Evolutionary conservation across 495 filamentous ascomycete species (phyloP), one percentile per base, ranked within the genome.

Genomic region (Neurospora discreta): DNA sequence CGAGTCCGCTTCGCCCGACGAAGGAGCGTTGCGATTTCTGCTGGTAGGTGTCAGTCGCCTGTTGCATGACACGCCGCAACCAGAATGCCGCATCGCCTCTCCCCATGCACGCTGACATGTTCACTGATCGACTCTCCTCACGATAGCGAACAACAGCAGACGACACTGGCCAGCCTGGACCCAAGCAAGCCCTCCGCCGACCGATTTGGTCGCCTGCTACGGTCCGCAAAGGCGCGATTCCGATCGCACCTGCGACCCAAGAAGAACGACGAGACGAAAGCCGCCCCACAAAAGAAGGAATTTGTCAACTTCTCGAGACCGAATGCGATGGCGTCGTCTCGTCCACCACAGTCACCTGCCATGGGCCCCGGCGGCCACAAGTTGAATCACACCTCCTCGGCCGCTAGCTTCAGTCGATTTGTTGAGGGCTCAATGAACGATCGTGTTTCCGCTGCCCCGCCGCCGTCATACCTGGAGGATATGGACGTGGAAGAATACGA

Each of bases 371-470:
- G 39, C 40, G 23, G 13, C 52, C 52, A 43, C 67, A 39, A 46
- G 15, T 8, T 40, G 30, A 65, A 40, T 39, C 60, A 40, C 40
- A 44, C 20, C 43, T 44, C 46, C 44, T 72, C 72, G 33, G 70
- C 72, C 33, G 70, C 70, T 20, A 68, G 65, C 13, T 41, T 36
- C 65, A 81, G 79, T 69, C 74, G 87, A 39, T 94, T 94, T 75
- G 79, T 90, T 5, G 91, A 94, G 75, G 91, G 89, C 3, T 91
- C 86, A 71, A 93, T 94, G 91, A 91, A 89, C 77, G 91, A 94
- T 78, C 87, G 90, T 71, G 84, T 86, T 20, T 92, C 90, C 73
- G 85, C 90, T 71, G 87, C 83, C 74, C 91, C 91, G 43, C 91
- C 91, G 10, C 80, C 82, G 39, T 84, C 87, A 52, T 93, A 88